A percentile compares a stretch with the other conserved stretches of the same genome.
Conservation (phyloP, 2,329 filamentous ascomycete species). For the Pestalotiopsis sp. region DNA sequence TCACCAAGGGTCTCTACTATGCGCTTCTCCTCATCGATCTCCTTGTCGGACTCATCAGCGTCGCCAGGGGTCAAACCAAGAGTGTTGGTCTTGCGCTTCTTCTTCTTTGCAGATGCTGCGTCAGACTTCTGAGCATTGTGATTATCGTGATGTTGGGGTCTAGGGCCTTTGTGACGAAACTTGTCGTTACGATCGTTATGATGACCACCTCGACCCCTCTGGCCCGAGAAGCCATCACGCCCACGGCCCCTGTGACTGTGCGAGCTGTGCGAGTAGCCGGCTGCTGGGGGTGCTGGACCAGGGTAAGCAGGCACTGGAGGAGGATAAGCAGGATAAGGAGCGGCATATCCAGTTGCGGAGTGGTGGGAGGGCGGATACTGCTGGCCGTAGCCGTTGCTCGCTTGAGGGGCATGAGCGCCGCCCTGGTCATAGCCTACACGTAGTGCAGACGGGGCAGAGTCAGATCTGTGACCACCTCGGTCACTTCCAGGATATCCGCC, state of each 20-base stretch:
- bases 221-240: slow-evolving; percentile 32
- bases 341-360: slow-evolving; percentile 35
- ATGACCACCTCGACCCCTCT: slow-evolving; percentile 41
- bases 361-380: slow-evolving; percentile 45
- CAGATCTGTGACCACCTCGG: slow-evolving; percentile 41
- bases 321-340: slow-evolving; percentile 38
- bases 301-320: slow-evolving; percentile 39
- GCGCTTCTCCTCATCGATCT: slow-evolving; percentile 70
- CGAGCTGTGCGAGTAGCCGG: slow-evolving; percentile 30
- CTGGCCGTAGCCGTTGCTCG: slow-evolving; percentile 39
- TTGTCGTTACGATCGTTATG: slow-evolving; percentile 44
- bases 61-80: slow-evolving; percentile 72
- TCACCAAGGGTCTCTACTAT: slow-evolving; percentile 57
- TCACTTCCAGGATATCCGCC: slow-evolving; percentile 45
- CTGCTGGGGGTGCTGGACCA: slow-evolving; percentile 16
- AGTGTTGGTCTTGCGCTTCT: slow-evolving; percentile 73
- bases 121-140: slow-evolving; percentile 54
- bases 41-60: slow-evolving; percentile 66
- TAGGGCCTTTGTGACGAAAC: slow-evolving; percentile 37
- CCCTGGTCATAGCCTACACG: slow-evolving; percentile 35
- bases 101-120: slow-evolving; percentile 60
- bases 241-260: slow-evolving; percentile 45
- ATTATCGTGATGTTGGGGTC: slow-evolving; percentile 32
- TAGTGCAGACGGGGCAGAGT: slow-evolving; percentile 18
- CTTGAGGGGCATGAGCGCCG: slow-evolving; percentile 30